Evolutionary conservation across 768 basidiomycete species (phyloP), one percentile per base, ranked within the genome.

Genomic region (Termitomyces sp.): DNA sequence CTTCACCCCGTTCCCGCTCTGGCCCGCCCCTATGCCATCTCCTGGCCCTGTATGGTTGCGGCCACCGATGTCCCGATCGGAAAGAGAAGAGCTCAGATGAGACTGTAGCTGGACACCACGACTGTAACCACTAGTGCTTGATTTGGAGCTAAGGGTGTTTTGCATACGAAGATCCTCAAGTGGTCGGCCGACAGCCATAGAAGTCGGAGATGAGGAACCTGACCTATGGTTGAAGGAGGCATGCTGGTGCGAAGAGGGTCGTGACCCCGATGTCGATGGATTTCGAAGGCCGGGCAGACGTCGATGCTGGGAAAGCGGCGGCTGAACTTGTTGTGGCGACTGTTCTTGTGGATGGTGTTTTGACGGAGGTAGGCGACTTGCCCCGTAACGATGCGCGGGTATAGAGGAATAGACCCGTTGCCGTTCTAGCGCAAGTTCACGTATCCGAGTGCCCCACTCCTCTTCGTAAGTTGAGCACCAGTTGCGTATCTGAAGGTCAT

Each of bases 391-490:
- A 57, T 72, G 69, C 36, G 69, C 40, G 28, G 53, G 66, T 52
- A 71, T 68, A 26, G 76, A 75, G 16, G 77, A 26, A 36, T 50
- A 60, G 23, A 30, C 23, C 49, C 70, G 73, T 23, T 71, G 71
- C 70, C 74, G 75, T 56, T 77, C 74, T 54, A 72, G 74, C 40
- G 71, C 77, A 57, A 75, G 73, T 57, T 86, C 84, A 30, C 75
- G 73, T 30, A 85, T 78, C 58, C 78, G 78, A 56, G 85, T 81
- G 23, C 89, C 89, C 81, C 83, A 88, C 20, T 81, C 69, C 59
- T 85, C 85, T 67, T 87, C 84, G 56, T 87, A 88, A 46, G 86
- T 82, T 40, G 74, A 72, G 53, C 78, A 81, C 87, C 84, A 88
- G 40, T 71, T 73, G n/a, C 79, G 75, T 61, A 89, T 67, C 57